Evolutionary conservation across 1,284 basidiomycete genomes (phyloP).

Genomic region (Ustilago crameri): DNA sequence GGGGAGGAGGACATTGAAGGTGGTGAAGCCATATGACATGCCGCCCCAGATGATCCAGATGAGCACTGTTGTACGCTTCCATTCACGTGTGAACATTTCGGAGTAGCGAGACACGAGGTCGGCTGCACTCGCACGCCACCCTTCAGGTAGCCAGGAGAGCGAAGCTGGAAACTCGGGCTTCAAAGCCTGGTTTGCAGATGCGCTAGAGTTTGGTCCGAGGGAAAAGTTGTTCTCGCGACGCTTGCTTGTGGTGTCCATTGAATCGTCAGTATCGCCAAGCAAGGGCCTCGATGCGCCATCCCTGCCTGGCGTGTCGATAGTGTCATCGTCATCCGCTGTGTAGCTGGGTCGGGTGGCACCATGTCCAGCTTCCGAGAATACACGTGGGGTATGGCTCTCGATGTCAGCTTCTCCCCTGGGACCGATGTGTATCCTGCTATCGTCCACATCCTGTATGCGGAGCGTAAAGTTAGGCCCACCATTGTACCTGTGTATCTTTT

Average conservation of each 20-base stretch:
- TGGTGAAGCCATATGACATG: constrained; percentile 78
- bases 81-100: constrained; percentile 82
- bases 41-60: constrained; percentile 65
- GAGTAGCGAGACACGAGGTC: constrained; percentile 74
- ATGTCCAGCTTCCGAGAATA: constrained; percentile 3
- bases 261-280: constrained; percentile 3
- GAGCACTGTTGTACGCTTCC: constrained; percentile 82
- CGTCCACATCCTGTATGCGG: constrained; percentile 48
- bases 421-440: constrained; percentile 1
- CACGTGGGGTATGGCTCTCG: constrained; percentile 12
- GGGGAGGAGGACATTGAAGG: constrained; percentile 96
- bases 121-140: constrained; percentile 35
- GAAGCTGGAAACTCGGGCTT: constrained; percentile 15
- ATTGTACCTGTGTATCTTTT: constrained; percentile 55
- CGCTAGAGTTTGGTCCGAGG: constrained; percentile 7
- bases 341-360: background rate
- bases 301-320: background rate
- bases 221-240: constrained; percentile 9
- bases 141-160: constrained; percentile 35
- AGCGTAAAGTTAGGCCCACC: constrained; percentile 38
- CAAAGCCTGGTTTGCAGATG: background rate
- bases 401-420: constrained; percentile 2
- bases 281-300: constrained; percentile 11
- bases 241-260: constrained; percentile 2
- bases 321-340: constrained; percentile 2